Base-by-base conservation (phyloP, 192 early-diverging fungal species). In the Entophlyctis luteolus region DNA sequence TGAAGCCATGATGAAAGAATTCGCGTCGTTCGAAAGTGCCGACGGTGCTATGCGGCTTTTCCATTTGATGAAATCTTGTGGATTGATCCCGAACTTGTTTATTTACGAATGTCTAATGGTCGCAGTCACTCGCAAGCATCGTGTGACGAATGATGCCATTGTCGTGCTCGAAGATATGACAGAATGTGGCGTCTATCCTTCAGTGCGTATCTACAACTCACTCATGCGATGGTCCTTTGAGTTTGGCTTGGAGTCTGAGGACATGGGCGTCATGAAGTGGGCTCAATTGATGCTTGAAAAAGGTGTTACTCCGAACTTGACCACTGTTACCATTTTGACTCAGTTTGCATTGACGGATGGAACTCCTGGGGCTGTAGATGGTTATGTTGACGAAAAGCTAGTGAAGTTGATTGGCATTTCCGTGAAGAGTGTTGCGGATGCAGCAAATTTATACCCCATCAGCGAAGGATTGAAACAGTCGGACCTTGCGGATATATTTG, bases 181-280 rank as follows among this genome's bases (percentile, higher is more conserved):
- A 25, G 29, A 38, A 16, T 12, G 14, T 25, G 38, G 37, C 18
- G 39, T 60, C n/a, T 18, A 14, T 8, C 58, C 32, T 32, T 45
- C 58, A 36, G 39, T 28, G 18, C 8, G 38, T 10, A 20, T 60
- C 14, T 60, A 27, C 58, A 38, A 60, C 37, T 60, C 58, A 45
- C 12, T 60, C 12, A 16, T 60, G 22, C 58, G 58, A 6, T 60
- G 58, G 58, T 14, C n/a, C 6, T 8, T 14, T 8, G 6, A 20
- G 14, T 16, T 8, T 5, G 58, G 31, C 20, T 18, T 18, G 20
- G 32, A 57, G 18, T 14, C 20, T 57, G 16, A 52, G 6, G 49
- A 28, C 10, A 20, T 16, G 22, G 49, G 49, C 0, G 5, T 52
- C 10, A 16, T 20, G 22, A 28, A 5, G 12, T 52, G 49, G 49